Evolutionary conservation across 2,329 filamentous ascomycete genomes (phyloP).

Genomic region (Colletotrichum simmondsii): DNA sequence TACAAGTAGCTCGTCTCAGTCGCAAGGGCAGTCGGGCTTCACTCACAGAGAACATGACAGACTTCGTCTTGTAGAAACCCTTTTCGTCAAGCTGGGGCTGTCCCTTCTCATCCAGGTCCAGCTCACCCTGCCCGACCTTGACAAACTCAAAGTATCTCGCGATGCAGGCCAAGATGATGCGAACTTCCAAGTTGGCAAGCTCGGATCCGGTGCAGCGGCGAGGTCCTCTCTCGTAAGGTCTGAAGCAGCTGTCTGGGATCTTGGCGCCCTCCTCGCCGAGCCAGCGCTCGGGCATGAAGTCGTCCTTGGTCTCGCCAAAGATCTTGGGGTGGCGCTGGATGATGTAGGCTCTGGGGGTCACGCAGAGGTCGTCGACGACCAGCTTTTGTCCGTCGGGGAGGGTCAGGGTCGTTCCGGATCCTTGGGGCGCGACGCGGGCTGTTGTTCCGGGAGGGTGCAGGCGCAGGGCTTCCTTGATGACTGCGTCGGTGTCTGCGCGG

Average conservation of each 20-base stretch:
- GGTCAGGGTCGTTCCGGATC: conserved; percentile 36
- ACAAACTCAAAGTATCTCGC: conserved; percentile 27
- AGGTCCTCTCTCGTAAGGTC: conserved; percentile 23
- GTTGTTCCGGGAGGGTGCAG: conserved; percentile 46
- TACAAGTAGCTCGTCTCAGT: neutral
- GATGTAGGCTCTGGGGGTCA: conserved; percentile 45
- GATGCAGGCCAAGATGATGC: conserved; percentile 15
- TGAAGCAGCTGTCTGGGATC: conserved; percentile 22
- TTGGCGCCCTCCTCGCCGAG: conserved; percentile 20
- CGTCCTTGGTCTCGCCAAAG: conserved; percentile 46
- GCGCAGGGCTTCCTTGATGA: conserved; percentile 50
- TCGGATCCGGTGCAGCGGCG: conserved; percentile 25
- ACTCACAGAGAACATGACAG: conserved; percentile 24
- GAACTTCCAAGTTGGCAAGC: conserved; percentile 22
- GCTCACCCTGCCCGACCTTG: conserved; percentile 29
- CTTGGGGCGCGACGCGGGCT: conserved; percentile 39
- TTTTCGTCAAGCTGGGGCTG: conserved; percentile 15
- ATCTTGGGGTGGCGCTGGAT: conserved; percentile 47
- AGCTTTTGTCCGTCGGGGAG: conserved; percentile 41
- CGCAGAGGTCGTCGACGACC: conserved; percentile 45
- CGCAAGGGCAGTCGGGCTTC: neutral
- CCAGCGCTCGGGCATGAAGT: conserved; percentile 54
- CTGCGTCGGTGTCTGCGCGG: conserved; percentile 41
- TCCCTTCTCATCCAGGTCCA: conserved; percentile 17
- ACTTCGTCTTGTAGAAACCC: conserved; percentile 30